These are phyloP conservation scores for Metarhizium sp. DNA, from an alignment of 2,329 filamentous ascomycete species.

Conservation along the genomic window DNA sequence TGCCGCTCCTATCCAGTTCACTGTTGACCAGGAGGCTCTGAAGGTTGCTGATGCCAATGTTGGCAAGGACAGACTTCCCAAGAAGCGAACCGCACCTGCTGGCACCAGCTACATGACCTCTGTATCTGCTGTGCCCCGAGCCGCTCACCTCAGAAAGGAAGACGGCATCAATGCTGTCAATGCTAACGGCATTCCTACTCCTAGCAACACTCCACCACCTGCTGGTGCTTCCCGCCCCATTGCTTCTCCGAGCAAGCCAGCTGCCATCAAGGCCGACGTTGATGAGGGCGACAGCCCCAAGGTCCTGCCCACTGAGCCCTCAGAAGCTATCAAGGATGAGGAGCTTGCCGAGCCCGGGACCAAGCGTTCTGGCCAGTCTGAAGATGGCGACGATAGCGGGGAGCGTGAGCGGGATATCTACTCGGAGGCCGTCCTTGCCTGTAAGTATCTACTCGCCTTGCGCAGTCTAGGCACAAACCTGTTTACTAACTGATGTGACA, in stretches of 20 bases:
- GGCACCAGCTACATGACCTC: conserved; percentile 46
- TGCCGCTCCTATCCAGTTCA: conserved; percentile 96
- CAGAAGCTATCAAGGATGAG: conserved; percentile 51
- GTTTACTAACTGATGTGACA: conserved; percentile 2
- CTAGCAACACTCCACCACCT: conserved; percentile 56
- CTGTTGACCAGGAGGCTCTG: conserved; percentile 91
- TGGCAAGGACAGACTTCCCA: conserved; percentile 52
- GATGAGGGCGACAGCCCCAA: conserved; percentile 74
- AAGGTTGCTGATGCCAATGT: conserved; percentile 77
- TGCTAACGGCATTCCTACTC: conserved; percentile 58
- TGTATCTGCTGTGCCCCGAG: conserved; percentile 53
- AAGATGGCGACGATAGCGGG: conserved; percentile 64
- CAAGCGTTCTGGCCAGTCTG: conserved; percentile 48
- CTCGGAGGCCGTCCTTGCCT: conserved; percentile 81
- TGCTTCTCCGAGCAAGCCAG: conserved; percentile 50
- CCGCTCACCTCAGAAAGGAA: conserved; percentile 54
- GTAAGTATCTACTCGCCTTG: conserved; percentile 39
- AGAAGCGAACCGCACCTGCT: conserved; percentile 59
- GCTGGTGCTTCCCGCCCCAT: conserved; percentile 30
- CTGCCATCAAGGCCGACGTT: conserved; percentile 66
- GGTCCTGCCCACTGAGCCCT: conserved; percentile 63
- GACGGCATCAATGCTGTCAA: conserved; percentile 27
- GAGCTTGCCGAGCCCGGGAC: conserved; percentile 50
- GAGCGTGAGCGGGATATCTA: conserved; percentile 88
- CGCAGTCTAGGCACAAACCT: conserved; percentile 3